Conservation (phyloP, 1,284 basidiomycete species). For the Cryptococcus sp. region DNA sequence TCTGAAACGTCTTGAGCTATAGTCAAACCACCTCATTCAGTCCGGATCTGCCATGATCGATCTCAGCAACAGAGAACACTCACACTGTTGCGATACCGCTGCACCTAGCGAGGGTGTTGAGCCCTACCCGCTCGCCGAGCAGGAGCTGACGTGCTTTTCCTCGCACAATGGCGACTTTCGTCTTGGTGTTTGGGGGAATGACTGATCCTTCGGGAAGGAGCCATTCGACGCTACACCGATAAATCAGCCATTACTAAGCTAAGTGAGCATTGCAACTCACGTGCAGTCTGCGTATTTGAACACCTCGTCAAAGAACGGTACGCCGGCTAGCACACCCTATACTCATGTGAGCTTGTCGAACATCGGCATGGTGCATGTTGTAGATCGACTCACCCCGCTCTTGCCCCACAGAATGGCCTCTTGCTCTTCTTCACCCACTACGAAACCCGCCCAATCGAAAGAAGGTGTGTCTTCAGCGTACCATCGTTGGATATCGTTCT, state of each 20-base stretch:
- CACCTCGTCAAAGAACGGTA: slow-evolving; percentile 93
- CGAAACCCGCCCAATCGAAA: slow-evolving; percentile 96
- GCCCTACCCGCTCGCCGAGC: slow-evolving; percentile 90
- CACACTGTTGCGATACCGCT: slow-evolving; percentile 95
- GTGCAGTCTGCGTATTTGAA: slow-evolving; percentile 86
- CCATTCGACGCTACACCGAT: slow-evolving; percentile 77
- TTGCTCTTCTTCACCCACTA: slow-evolving; percentile 86
- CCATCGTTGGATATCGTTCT: slow-evolving; percentile 76
- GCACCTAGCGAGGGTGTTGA: slow-evolving; percentile 92
- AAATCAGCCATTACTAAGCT: slow-evolving; percentile 1
- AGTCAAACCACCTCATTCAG: not conserved
- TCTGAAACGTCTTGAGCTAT: slow-evolving; percentile 63
- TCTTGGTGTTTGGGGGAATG: slow-evolving; percentile 63
- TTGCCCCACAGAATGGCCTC: slow-evolving; percentile 87
- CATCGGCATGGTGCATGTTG: too few relatives aligned
- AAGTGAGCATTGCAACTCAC: slow-evolving; percentile 58
- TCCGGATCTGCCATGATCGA: not conserved
- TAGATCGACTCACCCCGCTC: slow-evolving; percentile 42
- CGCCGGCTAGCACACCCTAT: slow-evolving; percentile 84
- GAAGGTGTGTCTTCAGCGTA: slow-evolving; percentile 92
- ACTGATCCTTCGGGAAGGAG: slow-evolving; percentile 81
- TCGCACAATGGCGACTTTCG: slow-evolving; percentile 87
- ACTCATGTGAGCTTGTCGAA: not conserved
- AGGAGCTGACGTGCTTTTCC: slow-evolving; percentile 86
- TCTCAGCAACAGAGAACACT: slow-evolving; percentile 32